phyloP scores from a whole-genome alignment of 306 rosid genomes.

The Cucurbita pepo region DNA sequence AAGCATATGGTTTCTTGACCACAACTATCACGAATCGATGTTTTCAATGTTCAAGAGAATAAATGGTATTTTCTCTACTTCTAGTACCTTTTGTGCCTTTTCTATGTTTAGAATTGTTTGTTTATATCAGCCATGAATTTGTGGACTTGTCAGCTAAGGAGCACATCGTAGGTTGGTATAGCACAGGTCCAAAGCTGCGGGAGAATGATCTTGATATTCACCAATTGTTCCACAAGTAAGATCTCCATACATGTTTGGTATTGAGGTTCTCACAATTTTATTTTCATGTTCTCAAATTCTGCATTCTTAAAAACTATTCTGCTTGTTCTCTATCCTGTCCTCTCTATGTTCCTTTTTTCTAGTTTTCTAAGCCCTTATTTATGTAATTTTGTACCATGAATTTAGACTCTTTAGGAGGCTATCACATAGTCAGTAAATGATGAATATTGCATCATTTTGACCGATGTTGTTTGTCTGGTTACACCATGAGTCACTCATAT shows the following conservation, averaged over 20 bases:
- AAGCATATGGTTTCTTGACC: conserved; percentile 90
- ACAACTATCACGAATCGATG: conserved; percentile 81
- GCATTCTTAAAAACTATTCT: neutral
- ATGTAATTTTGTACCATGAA: neutral
- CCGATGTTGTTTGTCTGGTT: neutral
- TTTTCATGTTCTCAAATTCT: neutral
- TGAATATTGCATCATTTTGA: neutral
- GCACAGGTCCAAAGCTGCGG: conserved; percentile 81
- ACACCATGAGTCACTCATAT: neutral
- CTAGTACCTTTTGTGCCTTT: neutral
- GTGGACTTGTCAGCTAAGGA: conserved; percentile 51
- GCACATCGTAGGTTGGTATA: conserved; percentile 89
- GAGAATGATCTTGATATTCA: conserved; percentile 89
- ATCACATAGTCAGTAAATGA: neutral
- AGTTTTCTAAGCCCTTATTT: neutral
- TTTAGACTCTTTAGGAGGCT: neutral
- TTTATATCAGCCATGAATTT: neutral
- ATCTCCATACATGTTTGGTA: neutral
- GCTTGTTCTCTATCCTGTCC: neutral
- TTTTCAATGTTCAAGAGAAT: conserved; percentile 95
- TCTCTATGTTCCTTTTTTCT: neutral
- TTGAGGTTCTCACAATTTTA: neutral
- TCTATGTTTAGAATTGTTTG: neutral
- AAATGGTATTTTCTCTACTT: conserved; percentile 32
- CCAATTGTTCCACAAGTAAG: conserved; percentile 62